Base-by-base conservation (phyloP, 805 yeast species). In the Vanderwaltozyma tropicalis region DNA sequence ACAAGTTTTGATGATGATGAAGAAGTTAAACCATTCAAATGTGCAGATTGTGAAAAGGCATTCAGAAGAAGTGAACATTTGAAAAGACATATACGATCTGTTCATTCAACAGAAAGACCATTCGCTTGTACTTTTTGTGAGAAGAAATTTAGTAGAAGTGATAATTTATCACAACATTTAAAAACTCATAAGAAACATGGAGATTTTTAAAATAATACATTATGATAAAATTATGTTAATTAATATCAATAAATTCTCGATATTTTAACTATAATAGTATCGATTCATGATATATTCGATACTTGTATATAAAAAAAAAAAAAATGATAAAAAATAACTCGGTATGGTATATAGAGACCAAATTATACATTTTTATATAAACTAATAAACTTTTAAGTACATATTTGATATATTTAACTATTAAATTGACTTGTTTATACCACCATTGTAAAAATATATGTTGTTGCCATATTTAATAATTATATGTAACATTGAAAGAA, bases 51-150 rank as follows among this genome's bases (percentile, higher is more conserved):
- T 46, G 50, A 53, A 4, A 68, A 67, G 46, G 57, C 59, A 9
- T 79, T 79, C 56, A 72, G 72, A 46, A 67, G 83, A 43, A 75
- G 74, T 48, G 84, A 80, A 43, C 84, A 79, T 50, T 64, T 78
- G 51, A 77, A 76, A 52, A 62, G 87, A 41, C 87, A 79, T 52
- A 68, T 75, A 51, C 62, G 83, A 42, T 74, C 80, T 20, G 76
- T 78, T 47, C 87, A 79, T 55, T 70, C 79, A 17, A 57, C 71
- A 44, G 72, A 73, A 48, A 66, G 75, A 45, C 80, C 80, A 1
- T 79, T 71, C 57, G 71, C 70, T 34, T 79, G 87, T 50, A 54
- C 62, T 28, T 61, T 64, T 34, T 79, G 87, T 50, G 67, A 65
- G 29, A 78, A 77, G 55, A 72, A 71, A 47, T 79, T 79, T 49